Percentiles rank a stretch among this genome's conserved stretches.
Conservation (phyloP, 371 early-diverging fungal genomes). For the Apophysomyces ossiformis region DNA sequence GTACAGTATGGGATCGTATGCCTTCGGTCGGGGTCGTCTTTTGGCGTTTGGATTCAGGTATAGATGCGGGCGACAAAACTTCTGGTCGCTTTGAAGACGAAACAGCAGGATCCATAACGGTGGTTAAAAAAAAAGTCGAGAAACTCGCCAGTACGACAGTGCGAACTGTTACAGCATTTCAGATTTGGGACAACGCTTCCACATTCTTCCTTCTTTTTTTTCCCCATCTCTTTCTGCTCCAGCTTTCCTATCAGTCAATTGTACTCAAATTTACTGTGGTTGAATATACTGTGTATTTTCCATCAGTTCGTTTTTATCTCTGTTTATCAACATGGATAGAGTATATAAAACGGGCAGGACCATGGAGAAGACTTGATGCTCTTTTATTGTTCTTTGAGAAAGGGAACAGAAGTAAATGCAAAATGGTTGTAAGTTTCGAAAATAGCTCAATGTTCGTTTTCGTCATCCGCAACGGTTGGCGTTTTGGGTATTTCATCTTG, state of each 20-base stretch:
- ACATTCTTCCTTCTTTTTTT: too few relatives aligned
- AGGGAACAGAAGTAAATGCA: neutral
- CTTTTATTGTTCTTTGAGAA: conserved; percentile 1
- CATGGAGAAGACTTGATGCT: neutral
- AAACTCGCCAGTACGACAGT: neutral
- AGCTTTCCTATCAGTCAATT: too few relatives aligned
- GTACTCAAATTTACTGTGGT: too few relatives aligned
- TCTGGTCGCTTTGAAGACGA: conserved; percentile 12
- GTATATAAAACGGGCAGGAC: too few relatives aligned
- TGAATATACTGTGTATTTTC: too few relatives aligned
- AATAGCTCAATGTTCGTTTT: conserved; percentile 1
- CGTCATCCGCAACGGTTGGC: conserved; percentile 11
- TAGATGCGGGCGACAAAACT: neutral
- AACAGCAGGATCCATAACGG: conserved; percentile 12
- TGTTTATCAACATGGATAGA: too few relatives aligned
- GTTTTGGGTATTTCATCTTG: conserved; percentile 21
- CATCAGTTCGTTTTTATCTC: too few relatives aligned
- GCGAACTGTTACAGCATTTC: neutral
- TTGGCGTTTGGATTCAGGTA: conserved; percentile 9
- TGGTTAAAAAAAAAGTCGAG: conserved; percentile 4
- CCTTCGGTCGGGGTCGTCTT: neutral
- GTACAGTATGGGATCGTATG: conserved; percentile 1
- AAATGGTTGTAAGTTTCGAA: neutral
- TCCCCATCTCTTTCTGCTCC: too few relatives aligned
- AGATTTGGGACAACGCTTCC: too few relatives aligned